A percentile compares a stretch with the other conserved stretches of the same genome.
Conservation (phyloP, 768 basidiomycete species). For the Mycena vulgaris region DNA sequence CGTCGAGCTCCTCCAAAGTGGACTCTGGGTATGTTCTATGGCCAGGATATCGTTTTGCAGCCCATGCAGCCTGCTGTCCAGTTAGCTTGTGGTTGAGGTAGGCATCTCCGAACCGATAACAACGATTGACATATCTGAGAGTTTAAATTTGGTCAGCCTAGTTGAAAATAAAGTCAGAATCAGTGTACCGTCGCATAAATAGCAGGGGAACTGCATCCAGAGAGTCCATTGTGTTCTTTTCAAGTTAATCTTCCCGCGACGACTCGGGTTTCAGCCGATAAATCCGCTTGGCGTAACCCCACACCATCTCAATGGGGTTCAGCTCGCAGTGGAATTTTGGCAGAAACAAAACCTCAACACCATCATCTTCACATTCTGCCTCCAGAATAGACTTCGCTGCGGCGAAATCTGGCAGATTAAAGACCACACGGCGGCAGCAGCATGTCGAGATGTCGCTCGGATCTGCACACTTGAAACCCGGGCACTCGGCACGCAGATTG, state of each 20-base stretch:
- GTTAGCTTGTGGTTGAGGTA: no score
- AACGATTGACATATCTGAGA: constrained; percentile 42
- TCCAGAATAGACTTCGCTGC: constrained; percentile 44
- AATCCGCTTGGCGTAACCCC: no score
- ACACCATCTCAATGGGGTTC: no score
- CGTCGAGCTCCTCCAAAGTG: constrained; percentile 20
- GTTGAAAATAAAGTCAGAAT: no score
- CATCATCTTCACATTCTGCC: constrained; percentile 32
- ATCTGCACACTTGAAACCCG: constrained; percentile 44
- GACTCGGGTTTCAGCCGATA: no score
- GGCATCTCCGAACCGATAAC: constrained; percentile 3
- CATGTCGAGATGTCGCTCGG: constrained; percentile 33
- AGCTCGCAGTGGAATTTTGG: constrained; percentile 24
- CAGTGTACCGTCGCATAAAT: no score
- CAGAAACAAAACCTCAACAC: constrained; percentile 39
- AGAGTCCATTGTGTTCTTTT: constrained; percentile 33
- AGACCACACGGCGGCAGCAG: constrained; percentile 28
- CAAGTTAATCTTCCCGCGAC: constrained; percentile 33
- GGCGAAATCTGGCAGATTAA: constrained; percentile 48
- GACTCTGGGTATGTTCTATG: constrained; percentile 34
- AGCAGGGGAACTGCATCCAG: no score
- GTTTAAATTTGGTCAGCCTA: no score
- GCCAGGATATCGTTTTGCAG: constrained; percentile 41
- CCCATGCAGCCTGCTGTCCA: constrained; percentile 36
- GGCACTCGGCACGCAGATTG: constrained; percentile 41